These are phyloP conservation scores for Castanea crenata DNA, from an alignment of 306 rosid genomes.

Conservation along the genomic window DNA sequence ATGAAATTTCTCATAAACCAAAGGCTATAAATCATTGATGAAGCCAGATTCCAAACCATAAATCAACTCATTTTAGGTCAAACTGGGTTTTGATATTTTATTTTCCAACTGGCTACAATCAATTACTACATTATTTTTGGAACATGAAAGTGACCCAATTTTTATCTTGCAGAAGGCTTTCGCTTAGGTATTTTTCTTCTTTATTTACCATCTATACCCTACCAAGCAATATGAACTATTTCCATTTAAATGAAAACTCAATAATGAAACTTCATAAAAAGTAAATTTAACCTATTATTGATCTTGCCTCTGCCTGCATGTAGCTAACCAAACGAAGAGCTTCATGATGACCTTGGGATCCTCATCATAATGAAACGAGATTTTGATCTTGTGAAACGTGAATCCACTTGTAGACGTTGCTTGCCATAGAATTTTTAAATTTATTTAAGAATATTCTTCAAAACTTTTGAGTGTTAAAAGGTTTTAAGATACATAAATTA, in stretches of 20 bases:
- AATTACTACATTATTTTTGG: not conserved
- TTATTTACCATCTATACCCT: not conserved
- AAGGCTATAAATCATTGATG: not conserved
- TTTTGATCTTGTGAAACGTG: conserved; percentile 28
- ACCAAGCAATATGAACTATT: not conserved
- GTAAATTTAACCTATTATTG: conserved; percentile 3
- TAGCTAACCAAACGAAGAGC: not conserved
- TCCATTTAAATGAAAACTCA: conserved; percentile 1
- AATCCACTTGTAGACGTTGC: conserved; percentile 2
- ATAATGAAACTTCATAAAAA: conserved; percentile 11
- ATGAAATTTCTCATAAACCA: conserved; percentile 1
- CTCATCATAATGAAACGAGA: conserved; percentile 31
- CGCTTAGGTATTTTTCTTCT: not conserved
- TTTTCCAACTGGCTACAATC: not conserved
- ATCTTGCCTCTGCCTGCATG: not conserved
- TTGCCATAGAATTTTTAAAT: conserved; percentile 16
- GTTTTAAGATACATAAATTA: conserved; percentile 18
- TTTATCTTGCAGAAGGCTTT: not conserved
- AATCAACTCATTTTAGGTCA: no score
- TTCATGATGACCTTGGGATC: conserved; percentile 10
- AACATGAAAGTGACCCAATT: conserved; percentile 4
- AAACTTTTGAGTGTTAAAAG: conserved; percentile 24
- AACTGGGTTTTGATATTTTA: not conserved
- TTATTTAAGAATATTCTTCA: not conserved
- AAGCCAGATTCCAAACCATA: not conserved